These are phyloP conservation scores for Tillandsia leiboldiana DNA, from an alignment of 176 grass and related monocot genomes.

Conservation along the genomic window DNA sequence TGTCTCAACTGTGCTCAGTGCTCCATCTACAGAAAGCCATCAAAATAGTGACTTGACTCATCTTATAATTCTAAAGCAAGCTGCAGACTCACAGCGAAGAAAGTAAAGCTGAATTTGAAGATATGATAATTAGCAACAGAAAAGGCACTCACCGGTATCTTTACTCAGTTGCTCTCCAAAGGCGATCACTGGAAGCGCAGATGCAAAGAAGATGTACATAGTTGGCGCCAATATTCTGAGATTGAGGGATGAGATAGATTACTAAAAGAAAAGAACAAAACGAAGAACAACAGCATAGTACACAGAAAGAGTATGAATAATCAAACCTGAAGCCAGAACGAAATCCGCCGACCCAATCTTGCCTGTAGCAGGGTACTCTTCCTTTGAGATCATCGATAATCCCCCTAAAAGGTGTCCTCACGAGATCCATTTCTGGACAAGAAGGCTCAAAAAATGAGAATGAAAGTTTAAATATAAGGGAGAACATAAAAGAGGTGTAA, in stretches of 20 bases:
- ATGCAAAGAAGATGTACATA: constrained; percentile 88
- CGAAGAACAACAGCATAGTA: neutral
- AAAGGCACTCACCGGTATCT: constrained; percentile 38
- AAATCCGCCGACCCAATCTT: constrained; percentile 61
- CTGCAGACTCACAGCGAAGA: neutral
- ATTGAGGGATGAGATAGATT: neutral
- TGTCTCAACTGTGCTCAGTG: constrained; percentile 70
- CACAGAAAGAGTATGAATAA: neutral
- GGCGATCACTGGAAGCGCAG: constrained; percentile 80
- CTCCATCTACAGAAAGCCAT: constrained; percentile 40
- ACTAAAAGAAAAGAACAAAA: neutral
- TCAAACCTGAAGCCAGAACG: constrained; percentile 49
- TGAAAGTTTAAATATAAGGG: too few relatives aligned
- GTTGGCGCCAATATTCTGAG: constrained; percentile 87
- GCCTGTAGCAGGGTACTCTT: constrained; percentile 52
- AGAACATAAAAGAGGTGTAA: too few relatives aligned
- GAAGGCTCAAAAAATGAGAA: neutral
- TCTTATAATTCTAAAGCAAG: constrained; percentile 3
- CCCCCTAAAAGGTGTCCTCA: constrained; percentile 36
- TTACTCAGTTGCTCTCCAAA: constrained; percentile 78
- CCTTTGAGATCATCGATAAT: constrained; percentile 56
- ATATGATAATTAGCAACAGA: neutral
- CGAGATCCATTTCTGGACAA: constrained; percentile 39
- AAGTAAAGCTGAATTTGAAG: neutral
- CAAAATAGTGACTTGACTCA: neutral